Evolutionary conservation across 495 filamentous ascomycete genomes (phyloP).

Genomic region (Neurospora sp.): DNA sequence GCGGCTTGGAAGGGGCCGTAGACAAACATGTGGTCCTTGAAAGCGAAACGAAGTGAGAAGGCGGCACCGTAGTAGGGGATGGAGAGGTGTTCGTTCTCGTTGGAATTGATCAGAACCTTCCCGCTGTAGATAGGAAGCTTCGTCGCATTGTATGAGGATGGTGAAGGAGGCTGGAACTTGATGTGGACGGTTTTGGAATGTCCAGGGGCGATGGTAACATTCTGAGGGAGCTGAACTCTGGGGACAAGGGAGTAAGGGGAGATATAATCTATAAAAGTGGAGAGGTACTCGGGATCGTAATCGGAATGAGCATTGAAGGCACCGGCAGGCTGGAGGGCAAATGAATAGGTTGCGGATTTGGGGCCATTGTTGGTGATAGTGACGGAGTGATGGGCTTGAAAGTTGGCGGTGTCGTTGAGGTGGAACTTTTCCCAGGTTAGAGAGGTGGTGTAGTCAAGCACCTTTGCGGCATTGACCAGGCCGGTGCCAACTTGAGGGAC

Average conservation of each 20-base stretch:
- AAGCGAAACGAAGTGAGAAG: conserved; percentile 7
- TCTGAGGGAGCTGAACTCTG: conserved; percentile 1
- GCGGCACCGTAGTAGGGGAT: conserved; percentile 21
- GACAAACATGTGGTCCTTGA: conserved; percentile 1
- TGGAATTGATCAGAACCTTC: conserved; percentile 23
- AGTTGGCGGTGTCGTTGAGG: conserved; percentile 35
- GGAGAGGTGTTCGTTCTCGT: conserved; percentile 22
- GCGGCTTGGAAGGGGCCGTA: conserved; percentile 7
- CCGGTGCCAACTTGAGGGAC: conserved; percentile 39
- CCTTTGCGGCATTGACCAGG: conserved; percentile 35
- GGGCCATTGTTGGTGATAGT: conserved; percentile 33
- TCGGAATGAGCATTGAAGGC: conserved; percentile 7
- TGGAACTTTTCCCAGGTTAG: conserved; percentile 28
- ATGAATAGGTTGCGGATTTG: conserved; percentile 23
- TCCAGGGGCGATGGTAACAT: conserved; percentile 9
- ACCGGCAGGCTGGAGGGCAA: conserved; percentile 17
- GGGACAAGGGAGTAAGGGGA: conserved; percentile 6
- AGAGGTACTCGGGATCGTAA: not conserved
- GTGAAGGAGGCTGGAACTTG: conserved; percentile 16
- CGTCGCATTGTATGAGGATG: conserved; percentile 4
- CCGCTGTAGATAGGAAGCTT: conserved; percentile 27
- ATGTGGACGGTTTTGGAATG: conserved; percentile 18
- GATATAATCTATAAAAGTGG: not conserved
- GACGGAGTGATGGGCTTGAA: conserved; percentile 24
- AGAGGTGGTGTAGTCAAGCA: conserved; percentile 28